Percentiles rank a stretch among this genome's conserved stretches.
phyloP scores from a whole-genome alignment of 2,329 filamentous ascomycete species.

The Fragosphaeria purpurea region DNA sequence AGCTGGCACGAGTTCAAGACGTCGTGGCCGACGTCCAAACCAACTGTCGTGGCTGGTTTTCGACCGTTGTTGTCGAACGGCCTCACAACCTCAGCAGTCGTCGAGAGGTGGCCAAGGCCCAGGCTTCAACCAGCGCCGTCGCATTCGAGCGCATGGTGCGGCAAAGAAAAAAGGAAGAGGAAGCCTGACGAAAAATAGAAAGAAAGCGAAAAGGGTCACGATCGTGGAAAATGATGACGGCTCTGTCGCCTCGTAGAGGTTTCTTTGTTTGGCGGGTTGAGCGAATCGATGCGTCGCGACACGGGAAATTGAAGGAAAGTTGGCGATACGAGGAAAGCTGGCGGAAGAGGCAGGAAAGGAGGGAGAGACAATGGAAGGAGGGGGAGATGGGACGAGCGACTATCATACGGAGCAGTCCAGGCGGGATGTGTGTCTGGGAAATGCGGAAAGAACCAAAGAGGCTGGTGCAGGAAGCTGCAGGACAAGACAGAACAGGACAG shows the following conservation, averaged over 20 bases:
- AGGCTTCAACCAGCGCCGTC: slow-evolving; percentile 4
- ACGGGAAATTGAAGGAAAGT: not conserved
- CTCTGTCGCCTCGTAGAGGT: not conserved
- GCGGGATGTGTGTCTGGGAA: no score
- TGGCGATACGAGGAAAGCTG: no score
- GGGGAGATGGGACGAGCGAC: not conserved
- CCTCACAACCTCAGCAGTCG: no score
- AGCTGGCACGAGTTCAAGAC: no score
- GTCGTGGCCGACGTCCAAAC: no score
- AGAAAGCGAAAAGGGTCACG: not conserved
- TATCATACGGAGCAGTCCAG: not conserved
- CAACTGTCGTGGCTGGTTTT: no score
- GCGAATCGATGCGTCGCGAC: not conserved
- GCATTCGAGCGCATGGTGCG: slow-evolving; percentile 12
- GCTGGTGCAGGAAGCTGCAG: no score
- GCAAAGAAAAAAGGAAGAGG: not conserved
- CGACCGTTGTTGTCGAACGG: no score
- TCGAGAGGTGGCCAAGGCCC: not conserved
- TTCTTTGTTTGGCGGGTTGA: no score
- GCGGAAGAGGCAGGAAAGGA: not conserved
- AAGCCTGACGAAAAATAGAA: not conserved
- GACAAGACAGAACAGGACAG: no score
- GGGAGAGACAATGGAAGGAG: not conserved
- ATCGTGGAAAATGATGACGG: not conserved
- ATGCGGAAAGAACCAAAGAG: no score